phyloP scores from a whole-genome alignment of 768 basidiomycete genomes.

The Boletus rubroflammeus region DNA sequence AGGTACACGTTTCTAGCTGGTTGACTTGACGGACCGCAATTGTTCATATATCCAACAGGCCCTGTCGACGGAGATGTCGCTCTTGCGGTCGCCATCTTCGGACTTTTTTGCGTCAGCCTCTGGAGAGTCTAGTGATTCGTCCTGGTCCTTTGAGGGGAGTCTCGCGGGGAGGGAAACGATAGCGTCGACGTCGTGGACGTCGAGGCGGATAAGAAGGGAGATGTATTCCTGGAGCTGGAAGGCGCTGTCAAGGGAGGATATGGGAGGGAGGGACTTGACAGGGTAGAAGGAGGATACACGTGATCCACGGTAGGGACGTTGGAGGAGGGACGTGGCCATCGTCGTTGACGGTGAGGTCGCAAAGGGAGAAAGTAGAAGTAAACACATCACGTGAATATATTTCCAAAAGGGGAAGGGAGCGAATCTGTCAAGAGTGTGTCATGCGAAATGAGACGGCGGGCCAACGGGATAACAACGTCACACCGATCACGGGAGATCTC shows the following conservation, averaged over 20 bases:
- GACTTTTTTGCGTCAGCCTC: constrained; percentile 31
- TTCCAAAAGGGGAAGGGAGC: neutral
- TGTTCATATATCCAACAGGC: constrained; percentile 84
- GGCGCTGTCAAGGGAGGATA: constrained; percentile 79
- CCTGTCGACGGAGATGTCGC: constrained; percentile 66
- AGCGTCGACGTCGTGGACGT: constrained; percentile 84
- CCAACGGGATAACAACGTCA: constrained; percentile 6
- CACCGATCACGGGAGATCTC: neutral
- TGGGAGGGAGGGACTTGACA: constrained; percentile 62
- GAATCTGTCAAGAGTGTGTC: neutral
- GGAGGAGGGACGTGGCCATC: constrained; percentile 35
- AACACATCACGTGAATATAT: constrained; percentile 18
- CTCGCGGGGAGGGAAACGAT: constrained; percentile 76
- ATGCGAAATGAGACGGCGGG: constrained; percentile 4
- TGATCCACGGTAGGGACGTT: constrained; percentile 72
- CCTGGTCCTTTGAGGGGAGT: constrained; percentile 23
- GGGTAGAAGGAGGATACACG: constrained; percentile 80
- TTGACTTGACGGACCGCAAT: constrained; percentile 38
- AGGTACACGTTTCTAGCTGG: neutral
- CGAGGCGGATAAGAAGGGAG: constrained; percentile 75
- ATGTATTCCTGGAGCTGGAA: constrained; percentile 97
- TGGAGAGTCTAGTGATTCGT: constrained; percentile 23
- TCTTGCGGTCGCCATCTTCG: constrained; percentile 32
- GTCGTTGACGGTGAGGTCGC: neutral
- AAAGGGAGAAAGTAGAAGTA: neutral